phyloP scores from a whole-genome alignment of 306 rosid species.

The Senna tora region DNA sequence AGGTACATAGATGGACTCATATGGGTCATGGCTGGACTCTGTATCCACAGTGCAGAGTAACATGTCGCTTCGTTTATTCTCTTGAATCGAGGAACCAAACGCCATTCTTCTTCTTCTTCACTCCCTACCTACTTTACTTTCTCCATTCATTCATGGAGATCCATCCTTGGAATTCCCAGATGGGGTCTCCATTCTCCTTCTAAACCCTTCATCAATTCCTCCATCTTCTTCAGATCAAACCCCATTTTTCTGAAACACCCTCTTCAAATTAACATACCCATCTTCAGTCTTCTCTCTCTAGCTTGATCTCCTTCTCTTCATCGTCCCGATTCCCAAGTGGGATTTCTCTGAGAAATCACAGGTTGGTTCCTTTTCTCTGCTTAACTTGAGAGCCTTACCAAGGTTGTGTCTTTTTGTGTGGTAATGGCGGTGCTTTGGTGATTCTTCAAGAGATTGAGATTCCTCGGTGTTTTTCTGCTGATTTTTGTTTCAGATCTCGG shows the following conservation, averaged over 20 bases:
- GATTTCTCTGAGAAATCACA: slow-evolving; percentile 40
- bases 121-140: too few species aligned
- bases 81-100: slow-evolving; percentile 81
- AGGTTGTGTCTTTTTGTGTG: background rate
- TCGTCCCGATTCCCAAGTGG: slow-evolving; percentile 39
- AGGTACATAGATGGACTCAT: background rate
- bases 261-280: background rate
- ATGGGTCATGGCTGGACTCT: slow-evolving; percentile 32
- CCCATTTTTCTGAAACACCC: background rate
- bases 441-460: slow-evolving; percentile 16
- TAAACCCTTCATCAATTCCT: background rate
- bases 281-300: background rate
- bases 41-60: slow-evolving; percentile 55
- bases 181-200: background rate
- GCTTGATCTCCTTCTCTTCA: slow-evolving; percentile 32
- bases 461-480: slow-evolving; percentile 27
- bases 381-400: background rate
- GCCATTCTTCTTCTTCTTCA: too few species aligned
- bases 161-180: background rate
- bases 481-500: slow-evolving; percentile 52
- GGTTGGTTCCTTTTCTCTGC: slow-evolving; percentile 40
- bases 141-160: slow-evolving; percentile 19
- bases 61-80: slow-evolving; percentile 57
- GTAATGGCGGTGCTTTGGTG: background rate
- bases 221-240: background rate